Base-by-base conservation (phyloP, 176 grass and related monocot genomes). In the Lolium multiflorum region DNA sequence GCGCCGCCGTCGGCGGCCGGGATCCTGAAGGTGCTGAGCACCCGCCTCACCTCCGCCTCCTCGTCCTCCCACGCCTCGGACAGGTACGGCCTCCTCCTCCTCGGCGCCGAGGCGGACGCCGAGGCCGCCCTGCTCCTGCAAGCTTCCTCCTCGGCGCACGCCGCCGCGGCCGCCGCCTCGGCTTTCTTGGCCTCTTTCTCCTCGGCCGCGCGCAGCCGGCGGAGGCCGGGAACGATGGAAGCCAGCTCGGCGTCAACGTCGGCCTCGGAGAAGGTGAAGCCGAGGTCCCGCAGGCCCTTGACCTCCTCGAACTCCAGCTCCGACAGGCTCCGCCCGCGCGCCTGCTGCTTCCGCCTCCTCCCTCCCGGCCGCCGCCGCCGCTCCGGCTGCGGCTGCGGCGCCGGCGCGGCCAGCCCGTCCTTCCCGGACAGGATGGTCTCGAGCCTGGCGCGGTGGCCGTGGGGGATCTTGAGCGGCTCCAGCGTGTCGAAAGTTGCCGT, bases 301-400 rank as follows among this genome's bases (percentile, higher is more conserved):
- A 99, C 46, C 89, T 99, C 97, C 87, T 99, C 92, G 83, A 96
- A 83, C 80, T 99, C 97, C 66, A 96, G 82, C 71, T 99, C 94
- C 46, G 94, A 91, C 84, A 96, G 75, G 87, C 97, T 98, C 82
- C 87, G 86, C 71, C 84, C 90, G 38, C 87, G 83, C 81, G 57
- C 61, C 47, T 35, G 31, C 31, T 35, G 31, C 31, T 78, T 77
- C 26, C 86, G 37, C 25, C 51, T 11, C 81, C 86, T 48, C 47
- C 50, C 39, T 17, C 39, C 38, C 0, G 41, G 24, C 9, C n/a
- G 73, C 80, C 80, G 14, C 25, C 75, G 54, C 38, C 79, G 58
- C 63, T 51, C 71, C 4, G 62, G 64, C 14, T 15, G 49, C 60
- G 68, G 21, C 13, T 60, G 51, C 73, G 22, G 15, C 72, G 73